A percentile compares a stretch with the other conserved stretches of the same genome.
Conservation (phyloP, 345 rosid genomes). For the Turnera subulata region DNA sequence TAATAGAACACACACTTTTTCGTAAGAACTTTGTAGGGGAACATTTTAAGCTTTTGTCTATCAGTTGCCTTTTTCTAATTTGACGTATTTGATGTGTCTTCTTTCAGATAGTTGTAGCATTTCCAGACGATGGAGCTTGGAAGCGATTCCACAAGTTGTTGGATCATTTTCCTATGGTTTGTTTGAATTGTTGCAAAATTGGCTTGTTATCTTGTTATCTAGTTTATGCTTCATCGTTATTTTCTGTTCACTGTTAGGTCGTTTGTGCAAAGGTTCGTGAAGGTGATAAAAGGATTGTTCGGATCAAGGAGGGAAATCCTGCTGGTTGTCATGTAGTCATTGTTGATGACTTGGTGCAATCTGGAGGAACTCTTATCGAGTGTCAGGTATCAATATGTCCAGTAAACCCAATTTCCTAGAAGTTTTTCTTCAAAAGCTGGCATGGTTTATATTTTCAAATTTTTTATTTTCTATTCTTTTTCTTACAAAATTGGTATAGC, state of each 20-base stretch:
- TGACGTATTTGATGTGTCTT: background rate
- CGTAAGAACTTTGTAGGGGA: background rate
- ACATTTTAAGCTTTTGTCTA: too few relatives aligned
- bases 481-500: too few relatives aligned
- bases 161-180: conserved; percentile 75
- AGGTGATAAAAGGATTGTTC: conserved; percentile 87
- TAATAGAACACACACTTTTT: too few relatives aligned
- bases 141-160: conserved; percentile 94
- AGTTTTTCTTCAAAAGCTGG: background rate
- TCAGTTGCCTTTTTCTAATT: background rate
- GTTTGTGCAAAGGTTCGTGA: conserved; percentile 96
- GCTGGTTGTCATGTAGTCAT: conserved; percentile 85
- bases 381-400: conserved; percentile 66
- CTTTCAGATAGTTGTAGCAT: conserved; percentile 71
- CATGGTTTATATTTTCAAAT: too few relatives aligned
- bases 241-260: conserved; percentile 49
- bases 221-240: conserved; percentile 5
- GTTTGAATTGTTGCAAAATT: conserved; percentile 21
- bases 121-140: conserved; percentile 99
- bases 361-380: conserved; percentile 96
- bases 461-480: too few relatives aligned
- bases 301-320: conserved; percentile 92
- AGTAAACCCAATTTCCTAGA: background rate
- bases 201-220: background rate
- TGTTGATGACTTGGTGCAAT: conserved; percentile 94